Percentiles rank a stretch among this genome's conserved stretches.
Evolutionary conservation across 192 early-diverging fungal genomes (phyloP).

Genomic region (Geranomyces michiganensis): DNA sequence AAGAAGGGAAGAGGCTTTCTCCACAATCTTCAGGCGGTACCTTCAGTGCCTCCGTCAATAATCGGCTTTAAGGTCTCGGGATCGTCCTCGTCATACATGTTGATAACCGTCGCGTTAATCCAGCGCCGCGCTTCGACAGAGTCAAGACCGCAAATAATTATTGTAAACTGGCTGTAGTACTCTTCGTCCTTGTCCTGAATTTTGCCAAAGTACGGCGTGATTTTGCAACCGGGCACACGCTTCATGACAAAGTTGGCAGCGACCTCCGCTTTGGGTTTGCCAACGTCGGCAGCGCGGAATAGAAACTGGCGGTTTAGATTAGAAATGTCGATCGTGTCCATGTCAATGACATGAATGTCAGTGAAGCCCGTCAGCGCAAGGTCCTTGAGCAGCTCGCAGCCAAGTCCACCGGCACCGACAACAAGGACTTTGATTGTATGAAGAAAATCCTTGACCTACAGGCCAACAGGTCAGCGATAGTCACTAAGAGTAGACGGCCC

Average conservation of each 20-base stretch:
- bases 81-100: conserved; percentile 75
- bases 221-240: conserved; percentile 80
- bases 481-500: background rate
- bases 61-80: conserved; percentile 80
- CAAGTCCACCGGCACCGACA: conserved; percentile 84
- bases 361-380: conserved; percentile 87
- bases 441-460: conserved; percentile 47
- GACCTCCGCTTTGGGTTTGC: conserved; percentile 86
- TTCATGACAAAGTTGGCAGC: conserved; percentile 75
- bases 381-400: conserved; percentile 97
- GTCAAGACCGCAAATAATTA: conserved; percentile 93
- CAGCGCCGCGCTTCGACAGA: conserved; percentile 94
- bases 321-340: conserved; percentile 98
- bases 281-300: conserved; percentile 87
- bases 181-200: conserved; percentile 97
- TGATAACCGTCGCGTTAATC: conserved; percentile 91
- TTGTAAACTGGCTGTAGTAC: conserved; percentile 84
- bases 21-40: conserved; percentile 39
- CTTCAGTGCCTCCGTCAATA: conserved; percentile 96
- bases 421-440: conserved; percentile 54
- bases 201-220: conserved; percentile 76
- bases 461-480: background rate
- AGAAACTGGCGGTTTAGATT: conserved; percentile 99
- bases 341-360: conserved; percentile 88
- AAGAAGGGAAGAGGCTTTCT: too few species aligned